Evolutionary conservation across 2,329 filamentous ascomycete genomes (phyloP).

Genomic region (Pseudogymnoascus sp.): DNA sequence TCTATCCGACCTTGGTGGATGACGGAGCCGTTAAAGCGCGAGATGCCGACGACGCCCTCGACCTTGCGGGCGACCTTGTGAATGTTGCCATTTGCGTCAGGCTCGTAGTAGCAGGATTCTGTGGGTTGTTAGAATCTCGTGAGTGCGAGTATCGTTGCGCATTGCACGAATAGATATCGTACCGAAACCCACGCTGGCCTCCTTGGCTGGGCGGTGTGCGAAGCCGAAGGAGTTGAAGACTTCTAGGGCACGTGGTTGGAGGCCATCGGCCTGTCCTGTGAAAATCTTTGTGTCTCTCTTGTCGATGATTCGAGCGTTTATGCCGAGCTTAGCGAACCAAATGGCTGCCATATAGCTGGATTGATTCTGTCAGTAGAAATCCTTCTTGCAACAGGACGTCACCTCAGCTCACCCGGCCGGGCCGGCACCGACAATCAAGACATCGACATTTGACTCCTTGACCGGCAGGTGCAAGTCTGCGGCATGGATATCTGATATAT

Average conservation of each 20-base stretch:
- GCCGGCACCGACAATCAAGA: conserved; percentile 42
- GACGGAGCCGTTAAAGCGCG: conserved; percentile 54
- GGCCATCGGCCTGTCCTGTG: conserved; percentile 38
- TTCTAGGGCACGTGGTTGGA: conserved; percentile 59
- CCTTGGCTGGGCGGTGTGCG: too few species aligned
- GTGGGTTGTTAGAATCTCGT: neutral
- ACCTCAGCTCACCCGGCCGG: conserved; percentile 30
- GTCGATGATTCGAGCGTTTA: conserved; percentile 25
- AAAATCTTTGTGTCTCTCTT: conserved; percentile 9
- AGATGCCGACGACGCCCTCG: conserved; percentile 52
- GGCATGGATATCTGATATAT: too few species aligned
- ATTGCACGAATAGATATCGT: too few species aligned
- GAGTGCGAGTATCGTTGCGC: too few species aligned
- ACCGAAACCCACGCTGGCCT: too few species aligned
- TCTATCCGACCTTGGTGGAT: conserved; percentile 66
- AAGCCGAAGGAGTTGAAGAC: conserved; percentile 59
- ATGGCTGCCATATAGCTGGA: conserved; percentile 39
- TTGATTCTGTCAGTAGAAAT: neutral
- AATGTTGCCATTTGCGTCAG: conserved; percentile 46
- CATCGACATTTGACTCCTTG: conserved; percentile 31
- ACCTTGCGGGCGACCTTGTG: conserved; percentile 49
- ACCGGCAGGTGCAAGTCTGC: too few species aligned
- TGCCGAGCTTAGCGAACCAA: conserved; percentile 47
- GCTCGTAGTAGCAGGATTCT: conserved; percentile 42
- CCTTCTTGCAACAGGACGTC: too few species aligned